Evolutionary conservation across 2,329 filamentous ascomycete genomes (phyloP).

Genomic region (Drechslerella coelobrocha): DNA sequence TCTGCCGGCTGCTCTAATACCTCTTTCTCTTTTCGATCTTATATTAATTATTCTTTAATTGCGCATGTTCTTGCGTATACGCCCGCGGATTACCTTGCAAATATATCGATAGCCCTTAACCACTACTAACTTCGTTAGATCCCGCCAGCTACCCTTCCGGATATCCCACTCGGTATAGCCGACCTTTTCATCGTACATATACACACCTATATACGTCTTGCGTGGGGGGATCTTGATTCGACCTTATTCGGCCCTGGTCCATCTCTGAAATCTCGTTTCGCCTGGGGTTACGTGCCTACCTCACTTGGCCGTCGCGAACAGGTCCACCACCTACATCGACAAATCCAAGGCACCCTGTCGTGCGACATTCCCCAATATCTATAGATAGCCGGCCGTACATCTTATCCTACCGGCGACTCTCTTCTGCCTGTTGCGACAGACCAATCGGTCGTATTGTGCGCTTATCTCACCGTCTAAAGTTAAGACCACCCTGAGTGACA

Average conservation of each 20-base stretch:
- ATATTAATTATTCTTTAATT: neutral
- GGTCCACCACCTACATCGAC: neutral
- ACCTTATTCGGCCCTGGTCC: neutral
- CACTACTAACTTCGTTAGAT: neutral
- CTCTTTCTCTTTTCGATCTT: neutral
- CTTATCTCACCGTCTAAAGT: constrained; percentile 27
- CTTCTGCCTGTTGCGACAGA: constrained; percentile 17
- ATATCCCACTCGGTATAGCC: constrained; percentile 27
- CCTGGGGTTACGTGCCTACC: neutral
- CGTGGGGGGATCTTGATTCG: no score
- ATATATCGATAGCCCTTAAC: neutral
- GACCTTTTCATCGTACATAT: no score
- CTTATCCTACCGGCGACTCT: constrained; percentile 4
- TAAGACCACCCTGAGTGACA: constrained; percentile 20
- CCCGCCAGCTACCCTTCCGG: neutral
- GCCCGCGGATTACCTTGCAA: neutral
- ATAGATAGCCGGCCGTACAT: neutral
- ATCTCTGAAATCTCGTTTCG: neutral
- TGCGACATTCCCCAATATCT: neutral
- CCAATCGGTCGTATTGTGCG: constrained; percentile 21
- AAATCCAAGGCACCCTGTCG: neutral
- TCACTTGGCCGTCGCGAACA: constrained; percentile 19
- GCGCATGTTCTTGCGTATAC: neutral
- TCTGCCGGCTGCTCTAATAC: no score
- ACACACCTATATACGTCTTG: no score